A percentile compares a stretch with the other conserved stretches of the same genome.
These are phyloP conservation scores for Lachancea kluyveri DNA, from an alignment of 805 yeast genomes.

Conservation along the genomic window DNA sequence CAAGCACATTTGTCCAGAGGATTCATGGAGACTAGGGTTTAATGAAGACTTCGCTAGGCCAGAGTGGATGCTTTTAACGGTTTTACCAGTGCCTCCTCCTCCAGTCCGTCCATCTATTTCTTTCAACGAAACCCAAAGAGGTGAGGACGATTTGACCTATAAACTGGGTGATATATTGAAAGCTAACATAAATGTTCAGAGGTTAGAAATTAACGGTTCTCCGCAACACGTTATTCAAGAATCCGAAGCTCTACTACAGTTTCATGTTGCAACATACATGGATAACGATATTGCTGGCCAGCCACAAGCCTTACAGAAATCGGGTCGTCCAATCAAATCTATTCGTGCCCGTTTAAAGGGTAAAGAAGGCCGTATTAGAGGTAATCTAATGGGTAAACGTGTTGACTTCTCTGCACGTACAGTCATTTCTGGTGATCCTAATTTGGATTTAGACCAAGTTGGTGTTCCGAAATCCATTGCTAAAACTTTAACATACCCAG, in stretches of 20 bases:
- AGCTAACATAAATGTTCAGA: constrained; percentile 95
- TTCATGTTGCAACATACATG: constrained; percentile 99
- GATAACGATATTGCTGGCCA: constrained; percentile 99
- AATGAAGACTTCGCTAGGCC: constrained; percentile 97
- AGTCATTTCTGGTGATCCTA: constrained; percentile 98
- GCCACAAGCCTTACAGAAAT: constrained; percentile 97
- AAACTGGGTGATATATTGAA: constrained; percentile 94
- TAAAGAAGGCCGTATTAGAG: constrained; percentile 98
- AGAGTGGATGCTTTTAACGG: constrained; percentile 96
- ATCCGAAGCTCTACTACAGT: constrained; percentile 90
- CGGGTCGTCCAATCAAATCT: constrained; percentile 97
- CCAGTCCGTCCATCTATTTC: constrained; percentile 99
- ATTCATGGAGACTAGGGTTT: constrained; percentile 77
- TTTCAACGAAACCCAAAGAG: constrained; percentile 95
- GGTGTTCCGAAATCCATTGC: constrained; percentile 99
- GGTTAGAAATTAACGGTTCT: constrained; percentile 96
- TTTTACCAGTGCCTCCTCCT: constrained; percentile 99
- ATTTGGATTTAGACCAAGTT: constrained; percentile 93
- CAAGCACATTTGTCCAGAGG: constrained; percentile 83
- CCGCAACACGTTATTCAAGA: constrained; percentile 98
- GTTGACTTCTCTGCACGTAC: constrained; percentile 99
- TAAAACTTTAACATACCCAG: constrained; percentile 91
- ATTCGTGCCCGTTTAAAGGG: constrained; percentile 99
- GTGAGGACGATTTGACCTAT: constrained; percentile 98
- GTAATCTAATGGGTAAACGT: constrained; percentile 98